Evolutionary conservation across 257 asterid species (phyloP).

Genomic region (Scutellaria barbata): DNA sequence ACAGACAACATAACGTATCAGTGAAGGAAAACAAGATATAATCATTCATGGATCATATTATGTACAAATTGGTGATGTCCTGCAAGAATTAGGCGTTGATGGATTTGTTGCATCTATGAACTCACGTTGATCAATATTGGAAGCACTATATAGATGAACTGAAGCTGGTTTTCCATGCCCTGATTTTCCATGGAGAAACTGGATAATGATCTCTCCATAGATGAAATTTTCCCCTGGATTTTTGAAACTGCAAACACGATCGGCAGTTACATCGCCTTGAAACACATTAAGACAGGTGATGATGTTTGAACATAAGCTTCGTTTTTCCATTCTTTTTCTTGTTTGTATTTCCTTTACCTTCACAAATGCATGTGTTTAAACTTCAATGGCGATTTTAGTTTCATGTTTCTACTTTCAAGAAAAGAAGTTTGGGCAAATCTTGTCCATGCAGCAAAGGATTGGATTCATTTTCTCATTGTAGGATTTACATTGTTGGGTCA

Average conservation of each 20-base stretch:
- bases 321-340: conserved; percentile 16
- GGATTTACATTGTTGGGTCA: conserved; percentile 25
- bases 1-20: neutral
- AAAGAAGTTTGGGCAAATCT: conserved; percentile 30
- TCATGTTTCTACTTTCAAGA: conserved; percentile 6
- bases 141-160: conserved; percentile 46
- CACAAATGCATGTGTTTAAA: neutral
- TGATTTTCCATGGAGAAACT: conserved; percentile 36
- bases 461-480: conserved; percentile 40
- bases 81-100: neutral
- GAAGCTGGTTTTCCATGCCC: conserved; percentile 42
- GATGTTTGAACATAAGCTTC: conserved; percentile 26
- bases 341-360: neutral
- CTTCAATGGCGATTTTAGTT: neutral
- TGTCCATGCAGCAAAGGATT: conserved; percentile 41
- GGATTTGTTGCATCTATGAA: neutral
- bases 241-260: conserved; percentile 3
- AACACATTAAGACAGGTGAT: conserved; percentile 35
- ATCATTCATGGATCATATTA: neutral
- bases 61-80: neutral
- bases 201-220: conserved; percentile 49
- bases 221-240: conserved; percentile 22
- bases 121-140: conserved; percentile 44
- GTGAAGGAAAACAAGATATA: neutral
- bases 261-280: conserved; percentile 34